These are phyloP conservation scores for barley (Hordeum vulgare) DNA, from an alignment of 176 grass and related monocot species.

Conservation along the genomic window MorexV3_pseudomolecules_assembly NC_058523.1:48196803-48197302, in stretches of 20 bases:
- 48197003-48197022: background rate
- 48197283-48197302: slow-evolving; percentile 66
- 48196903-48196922: no score
- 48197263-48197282: slow-evolving; percentile 10
- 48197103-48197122: slow-evolving; percentile 73
- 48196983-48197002: background rate
- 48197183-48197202: slow-evolving; percentile 33
- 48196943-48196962: background rate
- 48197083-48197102: slow-evolving; percentile 39
- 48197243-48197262: background rate
- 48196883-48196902: no score
- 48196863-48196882: no score
- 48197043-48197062: background rate
- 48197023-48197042: no score
- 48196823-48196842: no score
- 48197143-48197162: slow-evolving; percentile 66
- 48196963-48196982: background rate
- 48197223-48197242: slow-evolving; percentile 21
- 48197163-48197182: slow-evolving; percentile 48
- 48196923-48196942: no score
- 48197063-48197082: slow-evolving; percentile 15
- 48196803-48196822: no score
- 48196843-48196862: no score
- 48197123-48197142: slow-evolving; percentile 96
- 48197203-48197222: slow-evolving; percentile 27